Base-by-base conservation (phyloP, 148 eudicot genomes). In the Drosera capensis region DNA sequence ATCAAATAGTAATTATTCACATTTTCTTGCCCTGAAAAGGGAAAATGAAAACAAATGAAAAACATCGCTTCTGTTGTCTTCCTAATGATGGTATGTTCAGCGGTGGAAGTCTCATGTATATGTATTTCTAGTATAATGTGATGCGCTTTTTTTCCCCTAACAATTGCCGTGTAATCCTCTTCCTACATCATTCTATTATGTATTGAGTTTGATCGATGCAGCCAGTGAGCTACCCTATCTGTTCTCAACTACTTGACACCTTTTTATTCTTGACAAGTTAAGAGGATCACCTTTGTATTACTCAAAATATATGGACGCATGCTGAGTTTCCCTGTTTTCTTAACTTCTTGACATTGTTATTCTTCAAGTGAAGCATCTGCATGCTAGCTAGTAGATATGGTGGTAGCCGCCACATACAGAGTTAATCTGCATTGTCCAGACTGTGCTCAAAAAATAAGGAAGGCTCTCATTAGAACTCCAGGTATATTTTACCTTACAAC, bases 401-500 rank as follows among this genome's bases (percentile, higher is more conserved):
- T 41, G 23, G 65, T 62, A 19, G 77, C 72, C 20, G 71, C 69
- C 44, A 41, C 71, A 43, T 86, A 79, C 77, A 76, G 66, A 64
- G 61, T 73, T 23, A 26, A 76, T 64, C 56, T 86, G 43, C 96
- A 87, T 26, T 82, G 96, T 62, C 80, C 94, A 1, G 67, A 82
- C 57, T 87, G 96, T 57, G 94, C 84, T 21, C 49, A 51, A 38
- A 78, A 67, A 39, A 81, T 86, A 56, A 68, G 52, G 56, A 66
- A 60, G 58, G 81, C 83, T 35, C 87, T 86, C 19, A 28, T 82
- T 30, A 76, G 62, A 68, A 67, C 64, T 37, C 75, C 78, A 64
- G 96, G 96, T 86, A 64, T 18, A 17, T 11, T 34, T 2, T 34
- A 2, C 38, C 2, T 34, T 34, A n/a, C n/a, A n/a, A 5, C 38